phyloP scores from a whole-genome alignment of 75 land plant genomes.

The Adiantum capillusveneris region DNA sequence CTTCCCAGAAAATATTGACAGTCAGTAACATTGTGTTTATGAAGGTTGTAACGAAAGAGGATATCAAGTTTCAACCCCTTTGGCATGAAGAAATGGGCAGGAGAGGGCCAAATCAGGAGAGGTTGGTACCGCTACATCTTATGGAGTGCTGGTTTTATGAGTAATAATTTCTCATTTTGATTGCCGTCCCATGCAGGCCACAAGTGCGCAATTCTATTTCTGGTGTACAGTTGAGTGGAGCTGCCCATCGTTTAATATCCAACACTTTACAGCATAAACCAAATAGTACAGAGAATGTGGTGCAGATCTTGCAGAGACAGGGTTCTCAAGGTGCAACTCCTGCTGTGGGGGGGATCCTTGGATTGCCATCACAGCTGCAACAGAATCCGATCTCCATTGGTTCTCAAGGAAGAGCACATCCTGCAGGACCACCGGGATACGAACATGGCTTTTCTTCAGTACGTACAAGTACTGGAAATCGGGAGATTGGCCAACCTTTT shows the following conservation, averaged over 20 bases:
- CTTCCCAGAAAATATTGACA: background rate
- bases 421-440: conserved; percentile 16
- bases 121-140: no score
- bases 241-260: conserved; percentile 71
- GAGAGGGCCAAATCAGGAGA: conserved; percentile 41
- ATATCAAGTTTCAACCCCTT: conserved; percentile 63
- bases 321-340: background rate
- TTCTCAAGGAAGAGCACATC: conserved; percentile 12
- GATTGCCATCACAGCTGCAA: conserved; percentile 3
- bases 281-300: conserved; percentile 10
- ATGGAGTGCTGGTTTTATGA: no score
- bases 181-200: conserved; percentile 25
- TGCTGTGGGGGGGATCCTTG: conserved; percentile 3
- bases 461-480: background rate
- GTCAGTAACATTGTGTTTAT: no score
- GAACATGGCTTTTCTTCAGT: conserved; percentile 8
- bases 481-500: conserved; percentile 2
- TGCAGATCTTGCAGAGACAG: background rate
- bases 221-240: conserved; percentile 65
- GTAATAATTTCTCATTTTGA: no score
- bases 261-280: conserved; percentile 55
- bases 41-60: conserved; percentile 58
- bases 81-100: conserved; percentile 97
- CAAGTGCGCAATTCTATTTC: conserved; percentile 52
- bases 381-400: background rate